These are phyloP conservation scores for Zoysia pacifica DNA, from an alignment of 176 grass and related monocot genomes.

Conservation along the genomic window DNA sequence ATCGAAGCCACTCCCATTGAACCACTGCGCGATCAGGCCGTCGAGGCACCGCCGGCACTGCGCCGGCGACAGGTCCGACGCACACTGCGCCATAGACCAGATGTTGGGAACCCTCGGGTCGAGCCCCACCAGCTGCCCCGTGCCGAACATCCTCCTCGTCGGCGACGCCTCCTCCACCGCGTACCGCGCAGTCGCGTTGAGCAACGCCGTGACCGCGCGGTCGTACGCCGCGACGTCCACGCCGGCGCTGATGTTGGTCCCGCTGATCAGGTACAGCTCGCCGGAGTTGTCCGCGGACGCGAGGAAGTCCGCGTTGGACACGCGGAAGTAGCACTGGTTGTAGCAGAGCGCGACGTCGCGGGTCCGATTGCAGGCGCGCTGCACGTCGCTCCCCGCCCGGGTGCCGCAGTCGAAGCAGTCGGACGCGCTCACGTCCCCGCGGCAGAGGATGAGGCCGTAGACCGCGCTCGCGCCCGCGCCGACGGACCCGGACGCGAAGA, in stretches of 20 bases:
- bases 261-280: neutral
- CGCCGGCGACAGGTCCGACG: conserved; percentile 34
- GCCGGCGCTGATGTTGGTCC: neutral
- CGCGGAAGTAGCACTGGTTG: conserved; percentile 52
- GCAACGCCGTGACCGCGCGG: conserved; percentile 25
- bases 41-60: conserved; percentile 46
- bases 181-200: conserved; percentile 18
- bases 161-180: conserved; percentile 22
- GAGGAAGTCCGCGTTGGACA: conserved; percentile 48
- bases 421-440: conserved; percentile 37
- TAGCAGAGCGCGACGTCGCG: conserved; percentile 38
- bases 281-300: conserved; percentile 32
- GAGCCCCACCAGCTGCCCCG: conserved; percentile 34
- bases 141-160: conserved; percentile 33
- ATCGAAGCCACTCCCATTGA: neutral
- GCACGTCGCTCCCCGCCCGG: neutral
- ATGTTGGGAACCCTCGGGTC: conserved; percentile 22
- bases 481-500: conserved; percentile 26
- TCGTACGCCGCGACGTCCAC: neutral
- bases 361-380: conserved; percentile 14
- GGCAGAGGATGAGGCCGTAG: conserved; percentile 56
- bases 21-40: conserved; percentile 6
- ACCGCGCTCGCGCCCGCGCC: conserved; percentile 5
- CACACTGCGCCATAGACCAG: conserved; percentile 63
- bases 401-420: conserved; percentile 51